Evolutionary conservation across 2,329 filamentous ascomycete genomes (phyloP).

Genomic region (Fusarium stilboides): DNA sequence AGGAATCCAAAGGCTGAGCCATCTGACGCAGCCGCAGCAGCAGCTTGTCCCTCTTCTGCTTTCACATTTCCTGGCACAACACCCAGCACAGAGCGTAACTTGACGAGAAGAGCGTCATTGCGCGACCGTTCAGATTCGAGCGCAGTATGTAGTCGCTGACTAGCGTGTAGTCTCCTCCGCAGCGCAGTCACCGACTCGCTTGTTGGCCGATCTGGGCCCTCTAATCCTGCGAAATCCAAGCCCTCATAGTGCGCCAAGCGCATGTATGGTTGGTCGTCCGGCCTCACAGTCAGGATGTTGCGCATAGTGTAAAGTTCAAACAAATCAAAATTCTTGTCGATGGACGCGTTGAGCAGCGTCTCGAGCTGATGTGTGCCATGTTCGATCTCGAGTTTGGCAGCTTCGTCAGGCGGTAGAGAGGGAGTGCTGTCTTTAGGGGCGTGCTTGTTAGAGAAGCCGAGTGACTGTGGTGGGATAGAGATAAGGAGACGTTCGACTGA

Average conservation of each 20-base stretch:
- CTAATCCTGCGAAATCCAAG: slow-evolving; percentile 61
- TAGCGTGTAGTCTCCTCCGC: slow-evolving; percentile 82
- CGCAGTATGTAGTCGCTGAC: slow-evolving; percentile 79
- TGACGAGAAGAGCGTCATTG: slow-evolving; percentile 79
- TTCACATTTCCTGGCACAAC: slow-evolving; percentile 49
- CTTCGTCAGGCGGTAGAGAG: slow-evolving; percentile 59
- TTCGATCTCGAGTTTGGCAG: slow-evolving; percentile 79
- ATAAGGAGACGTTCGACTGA: slow-evolving; percentile 88
- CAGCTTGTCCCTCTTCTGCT: slow-evolving; percentile 42
- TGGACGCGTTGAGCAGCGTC: slow-evolving; percentile 83
- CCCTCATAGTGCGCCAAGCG: slow-evolving; percentile 88
- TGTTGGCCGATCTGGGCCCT: slow-evolving; percentile 62
- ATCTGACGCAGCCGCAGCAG: slow-evolving; percentile 12
- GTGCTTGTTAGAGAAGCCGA: slow-evolving; percentile 80
- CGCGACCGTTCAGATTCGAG: slow-evolving; percentile 78
- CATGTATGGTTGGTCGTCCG: slow-evolving; percentile 83
- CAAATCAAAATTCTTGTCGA: slow-evolving; percentile 88
- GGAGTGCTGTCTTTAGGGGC: slow-evolving; percentile 55
- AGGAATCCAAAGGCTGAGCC: slow-evolving; percentile 70
- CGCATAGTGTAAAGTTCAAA: slow-evolving; percentile 92
- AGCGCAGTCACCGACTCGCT: slow-evolving; percentile 80
- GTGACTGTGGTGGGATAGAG: slow-evolving; percentile 77
- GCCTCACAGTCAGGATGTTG: slow-evolving; percentile 81
- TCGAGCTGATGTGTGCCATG: slow-evolving; percentile 89
- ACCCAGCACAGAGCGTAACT: slow-evolving; percentile 68